Conservation (phyloP, 192 early-diverging fungal species). For the Gaertneriomyces semiglobifer region DNA sequence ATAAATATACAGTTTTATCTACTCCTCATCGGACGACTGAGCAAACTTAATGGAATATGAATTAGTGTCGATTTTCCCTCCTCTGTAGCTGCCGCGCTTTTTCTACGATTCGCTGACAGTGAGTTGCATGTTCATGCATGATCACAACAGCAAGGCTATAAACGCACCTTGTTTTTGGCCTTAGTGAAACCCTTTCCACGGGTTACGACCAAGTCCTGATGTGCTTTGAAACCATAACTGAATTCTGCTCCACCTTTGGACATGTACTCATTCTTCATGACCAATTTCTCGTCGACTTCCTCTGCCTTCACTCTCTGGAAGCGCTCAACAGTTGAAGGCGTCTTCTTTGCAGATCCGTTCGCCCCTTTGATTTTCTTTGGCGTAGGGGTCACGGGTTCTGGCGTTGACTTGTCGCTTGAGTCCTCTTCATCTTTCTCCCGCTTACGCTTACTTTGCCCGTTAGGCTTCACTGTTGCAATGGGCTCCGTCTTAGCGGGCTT, state of each 20-base stretch:
- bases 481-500: slow-evolving; percentile 17
- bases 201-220: slow-evolving; percentile 85
- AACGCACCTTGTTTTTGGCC: slow-evolving; percentile 83
- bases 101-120: slow-evolving; percentile 46
- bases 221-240: slow-evolving; percentile 89
- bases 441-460: slow-evolving; percentile 14
- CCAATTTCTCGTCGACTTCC: slow-evolving; percentile 60
- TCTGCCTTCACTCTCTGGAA: slow-evolving; percentile 83
- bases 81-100: slow-evolving; percentile 91
- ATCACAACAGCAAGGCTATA: neutral
- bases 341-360: slow-evolving; percentile 1
- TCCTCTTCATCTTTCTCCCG: neutral
- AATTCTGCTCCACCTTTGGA: slow-evolving; percentile 73
- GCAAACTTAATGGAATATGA: slow-evolving; percentile 90
- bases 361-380: slow-evolving; percentile 21
- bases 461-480: slow-evolving; percentile 20
- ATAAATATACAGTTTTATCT: neutral
- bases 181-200: slow-evolving; percentile 89
- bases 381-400: slow-evolving; percentile 3
- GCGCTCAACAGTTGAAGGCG: slow-evolving; percentile 36
- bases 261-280: slow-evolving; percentile 73
- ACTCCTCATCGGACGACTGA: slow-evolving; percentile 2
- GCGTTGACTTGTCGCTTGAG: neutral
- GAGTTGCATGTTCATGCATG: neutral
- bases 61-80: slow-evolving; percentile 79